Evolutionary conservation across 2,329 filamentous ascomycete genomes (phyloP).

Genomic region (Colletotrichum tropicale): DNA sequence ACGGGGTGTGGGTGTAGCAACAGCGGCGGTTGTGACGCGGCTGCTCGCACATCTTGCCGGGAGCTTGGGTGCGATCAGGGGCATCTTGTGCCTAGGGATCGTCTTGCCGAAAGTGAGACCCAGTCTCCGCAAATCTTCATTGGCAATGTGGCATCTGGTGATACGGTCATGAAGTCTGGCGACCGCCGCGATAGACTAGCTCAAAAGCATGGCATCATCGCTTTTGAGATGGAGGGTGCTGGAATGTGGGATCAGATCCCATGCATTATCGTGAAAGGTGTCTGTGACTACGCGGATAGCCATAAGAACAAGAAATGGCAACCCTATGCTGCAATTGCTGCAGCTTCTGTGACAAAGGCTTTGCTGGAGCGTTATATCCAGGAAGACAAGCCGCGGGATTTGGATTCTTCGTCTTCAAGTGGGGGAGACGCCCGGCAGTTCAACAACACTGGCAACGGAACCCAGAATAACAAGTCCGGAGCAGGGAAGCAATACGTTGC

Average conservation of each 20-base stretch:
- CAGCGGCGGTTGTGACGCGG: background rate
- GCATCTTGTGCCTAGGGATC: background rate
- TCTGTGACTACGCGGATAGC: constrained; percentile 41
- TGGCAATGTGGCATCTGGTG: constrained; percentile 41
- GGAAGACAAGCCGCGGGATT: background rate
- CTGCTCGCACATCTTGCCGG: background rate
- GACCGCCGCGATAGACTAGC: constrained; percentile 38
- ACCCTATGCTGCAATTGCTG: constrained; percentile 16
- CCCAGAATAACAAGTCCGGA: background rate
- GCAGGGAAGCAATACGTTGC: background rate
- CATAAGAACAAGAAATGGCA: constrained; percentile 33
- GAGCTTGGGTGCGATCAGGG: background rate
- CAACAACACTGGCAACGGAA: background rate
- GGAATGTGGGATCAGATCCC: constrained; percentile 36
- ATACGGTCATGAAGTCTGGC: constrained; percentile 44
- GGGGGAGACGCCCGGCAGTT: background rate
- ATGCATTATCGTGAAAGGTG: constrained; percentile 40
- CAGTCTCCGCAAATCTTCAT: constrained; percentile 17
- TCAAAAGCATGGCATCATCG: constrained; percentile 25
- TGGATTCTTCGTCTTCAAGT: background rate
- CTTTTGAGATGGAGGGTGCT: constrained; percentile 39
- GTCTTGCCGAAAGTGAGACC: background rate
- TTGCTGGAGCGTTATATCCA: background rate
- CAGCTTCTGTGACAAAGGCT: constrained; percentile 13
- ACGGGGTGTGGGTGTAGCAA: background rate